Conservation (phyloP, 2,329 filamentous ascomycete species). For the Thielaviopsis populi region DNA sequence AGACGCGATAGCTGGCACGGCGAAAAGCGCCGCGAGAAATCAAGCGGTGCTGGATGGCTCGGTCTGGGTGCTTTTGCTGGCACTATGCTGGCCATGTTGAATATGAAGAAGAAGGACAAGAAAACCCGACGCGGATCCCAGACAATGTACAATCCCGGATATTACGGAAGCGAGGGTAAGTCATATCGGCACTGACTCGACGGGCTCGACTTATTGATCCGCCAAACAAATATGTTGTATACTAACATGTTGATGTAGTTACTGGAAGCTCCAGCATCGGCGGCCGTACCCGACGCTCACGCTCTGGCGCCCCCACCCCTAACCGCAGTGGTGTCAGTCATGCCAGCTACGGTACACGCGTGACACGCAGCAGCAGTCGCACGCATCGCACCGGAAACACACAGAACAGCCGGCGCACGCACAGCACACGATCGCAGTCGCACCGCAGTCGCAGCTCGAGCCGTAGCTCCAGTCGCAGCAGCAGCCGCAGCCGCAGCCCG, state of each 20-base stretch:
- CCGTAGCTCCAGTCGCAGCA: not conserved
- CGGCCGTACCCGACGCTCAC: conserved; percentile 26
- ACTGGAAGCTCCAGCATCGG: conserved; percentile 34
- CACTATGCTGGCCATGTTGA: conserved; percentile 39
- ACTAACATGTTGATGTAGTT: not conserved
- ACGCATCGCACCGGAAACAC: conserved; percentile 22
- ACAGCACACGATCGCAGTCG: conserved; percentile 12
- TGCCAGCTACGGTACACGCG: conserved; percentile 7
- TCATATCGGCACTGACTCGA: not conserved
- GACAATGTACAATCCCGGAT: conserved; percentile 3
- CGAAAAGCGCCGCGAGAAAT: conserved; percentile 33
- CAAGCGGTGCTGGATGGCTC: conserved; percentile 36
- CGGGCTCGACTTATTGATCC: not conserved
- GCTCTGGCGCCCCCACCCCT: not conserved
- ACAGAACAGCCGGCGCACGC: conserved; percentile 22
- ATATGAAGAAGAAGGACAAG: conserved; percentile 38
- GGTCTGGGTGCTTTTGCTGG: conserved; percentile 36
- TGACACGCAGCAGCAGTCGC: conserved; percentile 11
- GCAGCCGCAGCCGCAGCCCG: not conserved
- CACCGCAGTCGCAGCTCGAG: conserved; percentile 5
- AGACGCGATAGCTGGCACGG: conserved; percentile 25
- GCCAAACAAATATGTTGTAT: not conserved
- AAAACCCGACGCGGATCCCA: conserved; percentile 21
- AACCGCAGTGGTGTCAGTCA: conserved; percentile 9
- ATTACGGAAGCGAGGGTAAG: conserved; percentile 14